A percentile compares a stretch with the other conserved stretches of the same genome.
phyloP scores from a whole-genome alignment of 1,139 yeast genomes.

The Arxiozyma heterogenica region DNA sequence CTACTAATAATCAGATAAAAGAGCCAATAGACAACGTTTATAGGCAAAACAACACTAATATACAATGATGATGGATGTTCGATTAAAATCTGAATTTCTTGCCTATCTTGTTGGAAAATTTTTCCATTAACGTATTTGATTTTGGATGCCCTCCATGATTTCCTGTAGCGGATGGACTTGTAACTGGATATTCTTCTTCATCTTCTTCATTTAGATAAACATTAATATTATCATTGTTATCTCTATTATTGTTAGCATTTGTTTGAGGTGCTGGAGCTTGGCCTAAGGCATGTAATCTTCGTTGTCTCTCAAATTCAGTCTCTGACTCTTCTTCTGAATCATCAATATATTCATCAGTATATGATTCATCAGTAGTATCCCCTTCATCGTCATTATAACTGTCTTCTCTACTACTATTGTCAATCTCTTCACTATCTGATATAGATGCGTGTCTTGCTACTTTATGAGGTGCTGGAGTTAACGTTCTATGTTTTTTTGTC shows the following conservation, averaged over 20 bases:
- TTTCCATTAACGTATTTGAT: not conserved
- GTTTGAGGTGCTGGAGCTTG: slow-evolving; percentile 36
- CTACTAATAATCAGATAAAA: too few relatives aligned
- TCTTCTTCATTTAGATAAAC: not conserved
- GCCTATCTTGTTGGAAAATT: slow-evolving; percentile 14
- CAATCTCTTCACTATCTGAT: slow-evolving; percentile 5
- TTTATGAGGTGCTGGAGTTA: slow-evolving; percentile 10
- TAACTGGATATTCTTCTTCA: slow-evolving; percentile 8
- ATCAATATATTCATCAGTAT: slow-evolving; percentile 43
- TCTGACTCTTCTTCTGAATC: slow-evolving; percentile 36
- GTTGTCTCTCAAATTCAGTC: slow-evolving; percentile 60
- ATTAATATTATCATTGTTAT: slow-evolving; percentile 1
- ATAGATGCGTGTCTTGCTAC: slow-evolving; percentile 1
- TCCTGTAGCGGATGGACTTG: not conserved
- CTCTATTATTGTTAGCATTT: slow-evolving; percentile 18
- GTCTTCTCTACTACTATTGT: slow-evolving; percentile 32
- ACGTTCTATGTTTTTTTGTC: slow-evolving; percentile 9
- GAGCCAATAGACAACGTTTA: not conserved
- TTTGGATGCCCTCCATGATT: not conserved
- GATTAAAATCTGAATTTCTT: slow-evolving; percentile 3
- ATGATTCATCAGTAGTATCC: slow-evolving; percentile 4
- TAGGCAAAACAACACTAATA: not conserved
- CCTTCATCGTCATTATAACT: slow-evolving; percentile 38
- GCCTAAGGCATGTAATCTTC: slow-evolving; percentile 81
- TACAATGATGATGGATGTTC: not conserved